Percentiles rank a stretch among this genome's conserved stretches.
These are phyloP conservation scores for Aureobasidium sp. DNA, from an alignment of 2,329 filamentous ascomycete genomes.

Conservation along the genomic window DNA sequence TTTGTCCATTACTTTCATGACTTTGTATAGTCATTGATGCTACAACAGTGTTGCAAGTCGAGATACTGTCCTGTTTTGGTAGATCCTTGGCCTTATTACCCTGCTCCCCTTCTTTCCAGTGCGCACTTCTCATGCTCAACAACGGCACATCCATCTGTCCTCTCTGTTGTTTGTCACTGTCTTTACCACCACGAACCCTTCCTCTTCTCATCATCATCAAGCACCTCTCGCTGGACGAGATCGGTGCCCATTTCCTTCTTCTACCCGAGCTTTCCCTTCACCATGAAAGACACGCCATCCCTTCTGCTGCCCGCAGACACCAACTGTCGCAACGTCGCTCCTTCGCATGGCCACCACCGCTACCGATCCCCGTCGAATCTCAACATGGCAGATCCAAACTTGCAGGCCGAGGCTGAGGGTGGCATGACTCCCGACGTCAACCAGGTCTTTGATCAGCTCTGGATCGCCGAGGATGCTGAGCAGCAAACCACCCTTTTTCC, in stretches of 20 bases:
- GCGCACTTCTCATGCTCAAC: neutral
- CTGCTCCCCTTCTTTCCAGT: neutral
- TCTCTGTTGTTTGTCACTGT: neutral
- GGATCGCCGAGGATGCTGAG: neutral
- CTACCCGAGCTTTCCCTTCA: neutral
- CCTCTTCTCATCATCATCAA: neutral
- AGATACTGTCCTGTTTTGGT: too few relatives aligned
- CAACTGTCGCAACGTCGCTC: neutral
- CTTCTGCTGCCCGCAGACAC: neutral
- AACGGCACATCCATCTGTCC: neutral
- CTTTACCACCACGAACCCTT: neutral
- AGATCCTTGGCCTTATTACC: neutral
- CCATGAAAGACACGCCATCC: neutral
- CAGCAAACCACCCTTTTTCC: neutral
- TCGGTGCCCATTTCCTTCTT: neutral
- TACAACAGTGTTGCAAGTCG: neutral
- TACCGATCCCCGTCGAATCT: neutral
- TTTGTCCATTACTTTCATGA: neutral
- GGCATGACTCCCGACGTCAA: too few relatives aligned
- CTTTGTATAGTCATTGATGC: neutral
- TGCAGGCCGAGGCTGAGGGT: neutral
- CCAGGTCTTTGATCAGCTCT: neutral
- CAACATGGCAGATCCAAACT: neutral
- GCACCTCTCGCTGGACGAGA: neutral
- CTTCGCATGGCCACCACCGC: neutral